Evolutionary conservation across 257 asterid genomes (phyloP), one percentile per base, ranked within the genome.

Genomic region (Solanum bulbocastanum): DNA sequence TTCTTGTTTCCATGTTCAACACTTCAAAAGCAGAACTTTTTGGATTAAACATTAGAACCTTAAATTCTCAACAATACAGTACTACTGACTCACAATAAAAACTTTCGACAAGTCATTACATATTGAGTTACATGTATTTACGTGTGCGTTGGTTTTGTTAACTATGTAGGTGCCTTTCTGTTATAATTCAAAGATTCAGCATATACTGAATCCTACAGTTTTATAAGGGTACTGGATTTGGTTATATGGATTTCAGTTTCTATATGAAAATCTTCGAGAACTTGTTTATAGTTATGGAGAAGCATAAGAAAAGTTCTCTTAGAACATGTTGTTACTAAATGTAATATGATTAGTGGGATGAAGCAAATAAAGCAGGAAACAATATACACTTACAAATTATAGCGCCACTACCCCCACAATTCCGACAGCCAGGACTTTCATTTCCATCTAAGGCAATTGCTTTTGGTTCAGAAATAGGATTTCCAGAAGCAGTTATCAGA

Each of bases 371-470:
- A 39, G 37, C 39, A 0, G 15, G 0, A 81, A 81, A 49, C 5
- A 1, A 52, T 39, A 23, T 76, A 66, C 40, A 93, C 99, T 90
- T 89, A 97, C 98, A 97, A 69, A 96, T 93, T 76, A 97, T 83
- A 83, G 99, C 99, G 22, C 99, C 99, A 86, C 95, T 95, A 89
- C 99, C 99, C 88, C 92, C 89, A 87, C 99, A 97, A 72, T 97
- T 97, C 62, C 98, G 98, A 90, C 99, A 97, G 8, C 86, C 98
- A 27, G 96, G 89, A 60, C 89, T 92, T 84, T 92, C 98, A 74
- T 91, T 93, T 89, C 94, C 93, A 83, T 94, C 99, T 87, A 90
- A 86, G 87, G 96, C 95, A 76, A 86, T 81, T 78, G 99, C 98
- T 86, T 88, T 92, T 13, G 89, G 85, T 27, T 88, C 94, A 78